Evolutionary conservation across 768 basidiomycete genomes (phyloP).

Genomic region (Boletus bicolor): DNA sequence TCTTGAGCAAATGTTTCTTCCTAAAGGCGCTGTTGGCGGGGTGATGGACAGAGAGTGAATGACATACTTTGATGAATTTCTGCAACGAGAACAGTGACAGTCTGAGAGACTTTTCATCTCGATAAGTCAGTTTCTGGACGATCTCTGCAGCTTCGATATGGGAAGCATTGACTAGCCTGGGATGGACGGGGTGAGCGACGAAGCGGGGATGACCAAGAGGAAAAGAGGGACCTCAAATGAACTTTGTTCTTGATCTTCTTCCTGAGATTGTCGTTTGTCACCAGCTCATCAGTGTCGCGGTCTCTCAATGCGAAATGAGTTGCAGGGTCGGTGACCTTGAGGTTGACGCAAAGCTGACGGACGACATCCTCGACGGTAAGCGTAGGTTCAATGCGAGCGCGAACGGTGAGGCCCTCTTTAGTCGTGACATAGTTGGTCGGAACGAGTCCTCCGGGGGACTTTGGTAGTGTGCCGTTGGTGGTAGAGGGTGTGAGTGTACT

Average conservation of each 20-base stretch:
- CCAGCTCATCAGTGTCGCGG: constrained; percentile 69
- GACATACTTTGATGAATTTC: constrained; percentile 68
- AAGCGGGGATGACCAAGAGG: neutral
- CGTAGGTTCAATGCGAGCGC: constrained; percentile 82
- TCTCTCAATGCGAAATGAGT: constrained; percentile 76
- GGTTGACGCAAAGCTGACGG: constrained; percentile 74
- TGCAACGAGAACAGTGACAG: constrained; percentile 76
- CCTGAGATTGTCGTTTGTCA: constrained; percentile 84
- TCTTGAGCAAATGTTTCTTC: constrained; percentile 81
- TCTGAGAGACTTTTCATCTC: constrained; percentile 59
- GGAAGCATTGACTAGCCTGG: constrained; percentile 77
- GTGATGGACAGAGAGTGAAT: neutral
- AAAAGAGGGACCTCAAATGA: constrained; percentile 63
- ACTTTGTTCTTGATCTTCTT: constrained; percentile 77
- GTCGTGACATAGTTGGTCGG: constrained; percentile 86
- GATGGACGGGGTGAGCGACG: neutral
- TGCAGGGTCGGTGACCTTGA: constrained; percentile 74
- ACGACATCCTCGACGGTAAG: constrained; percentile 83
- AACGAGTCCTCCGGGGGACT: constrained; percentile 49
- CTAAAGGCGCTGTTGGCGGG: constrained; percentile 35
- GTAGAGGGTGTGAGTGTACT: constrained; percentile 26
- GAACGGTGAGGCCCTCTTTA: constrained; percentile 68
- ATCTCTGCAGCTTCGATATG: constrained; percentile 76
- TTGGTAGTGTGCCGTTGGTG: constrained; percentile 35
- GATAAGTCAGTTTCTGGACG: constrained; percentile 59